phyloP scores from a whole-genome alignment of 2,329 filamentous ascomycete species.

The Peltaster fructicola region DNA sequence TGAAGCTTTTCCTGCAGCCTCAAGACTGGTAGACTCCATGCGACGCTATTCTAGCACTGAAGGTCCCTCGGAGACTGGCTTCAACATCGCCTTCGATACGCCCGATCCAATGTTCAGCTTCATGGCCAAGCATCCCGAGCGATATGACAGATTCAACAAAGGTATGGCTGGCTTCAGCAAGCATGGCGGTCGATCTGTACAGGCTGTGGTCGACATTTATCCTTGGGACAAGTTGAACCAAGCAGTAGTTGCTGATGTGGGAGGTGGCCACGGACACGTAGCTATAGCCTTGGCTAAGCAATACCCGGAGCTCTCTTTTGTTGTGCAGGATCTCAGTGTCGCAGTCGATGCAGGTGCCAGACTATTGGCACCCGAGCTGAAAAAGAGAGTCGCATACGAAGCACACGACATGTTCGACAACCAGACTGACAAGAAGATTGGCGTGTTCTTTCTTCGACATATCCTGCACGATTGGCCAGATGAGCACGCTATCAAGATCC shows the following conservation, averaged over 20 bases:
- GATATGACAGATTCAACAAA: conserved; percentile 9
- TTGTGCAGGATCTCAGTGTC: conserved; percentile 11
- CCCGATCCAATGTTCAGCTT: conserved; percentile 9
- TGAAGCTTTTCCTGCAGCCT: conserved; percentile 9
- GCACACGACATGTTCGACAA: conserved; percentile 14
- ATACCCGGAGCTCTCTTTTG: conserved; percentile 8
- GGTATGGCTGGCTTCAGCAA: conserved; percentile 11
- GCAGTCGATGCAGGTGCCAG: conserved; percentile 9
- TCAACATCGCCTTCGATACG: conserved; percentile 7
- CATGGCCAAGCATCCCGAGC: conserved; percentile 8
- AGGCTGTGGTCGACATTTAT: conserved; percentile 9
- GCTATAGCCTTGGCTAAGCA: conserved; percentile 9
- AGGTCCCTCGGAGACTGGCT: conserved; percentile 9
- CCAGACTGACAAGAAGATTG: conserved; percentile 14
- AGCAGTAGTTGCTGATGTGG: conserved; percentile 9
- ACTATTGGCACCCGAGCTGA: conserved; percentile 7
- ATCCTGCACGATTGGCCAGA: conserved; percentile 16
- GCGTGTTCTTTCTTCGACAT: conserved; percentile 13
- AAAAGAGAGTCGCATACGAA: conserved; percentile 5
- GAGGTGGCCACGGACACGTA: conserved; percentile 10
- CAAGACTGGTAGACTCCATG: conserved; percentile 8
- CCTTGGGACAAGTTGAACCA: conserved; percentile 8
- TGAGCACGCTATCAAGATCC: conserved; percentile 8
- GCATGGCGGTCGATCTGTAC: conserved; percentile 8
- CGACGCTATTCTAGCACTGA: conserved; percentile 8